Evolutionary conservation across 2,329 filamentous ascomycete species (phyloP).

Genomic region (Microcera coccophila): DNA sequence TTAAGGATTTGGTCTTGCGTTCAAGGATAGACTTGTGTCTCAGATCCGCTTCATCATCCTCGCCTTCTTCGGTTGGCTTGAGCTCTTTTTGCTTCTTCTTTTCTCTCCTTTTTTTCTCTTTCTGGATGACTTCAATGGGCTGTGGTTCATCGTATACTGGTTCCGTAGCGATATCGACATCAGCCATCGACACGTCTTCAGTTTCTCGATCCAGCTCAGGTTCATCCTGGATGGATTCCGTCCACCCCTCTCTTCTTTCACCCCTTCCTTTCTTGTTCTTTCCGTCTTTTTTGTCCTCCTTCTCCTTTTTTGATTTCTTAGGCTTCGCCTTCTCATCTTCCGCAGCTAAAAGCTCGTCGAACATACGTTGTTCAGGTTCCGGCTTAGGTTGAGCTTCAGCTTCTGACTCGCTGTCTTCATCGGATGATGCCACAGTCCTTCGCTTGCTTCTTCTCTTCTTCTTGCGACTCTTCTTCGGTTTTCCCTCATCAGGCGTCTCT

Average conservation of each 20-base stretch:
- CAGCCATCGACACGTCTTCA: conserved; percentile 19
- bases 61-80: conserved; percentile 13
- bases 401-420: conserved; percentile 21
- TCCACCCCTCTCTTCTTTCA: neutral
- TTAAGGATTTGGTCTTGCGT: conserved; percentile 54
- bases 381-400: conserved; percentile 32
- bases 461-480: conserved; percentile 24
- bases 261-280: conserved; percentile 7
- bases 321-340: conserved; percentile 11
- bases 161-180: conserved; percentile 11
- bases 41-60: conserved; percentile 28
- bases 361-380: conserved; percentile 13
- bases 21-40: conserved; percentile 51
- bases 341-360: conserved; percentile 14
- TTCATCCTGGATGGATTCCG: neutral
- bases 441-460: conserved; percentile 21
- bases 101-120: conserved; percentile 27
- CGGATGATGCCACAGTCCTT: conserved; percentile 12
- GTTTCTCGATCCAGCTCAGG: neutral
- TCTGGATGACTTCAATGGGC: conserved; percentile 8
- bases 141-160: conserved; percentile 3
- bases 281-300: conserved; percentile 10
- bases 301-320: conserved; percentile 9
- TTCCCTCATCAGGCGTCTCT: conserved; percentile 8
- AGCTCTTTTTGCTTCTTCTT: conserved; percentile 30